Conservation (phyloP, 2,329 filamentous ascomycete species). For the Rhinocladiella similis region DNA sequence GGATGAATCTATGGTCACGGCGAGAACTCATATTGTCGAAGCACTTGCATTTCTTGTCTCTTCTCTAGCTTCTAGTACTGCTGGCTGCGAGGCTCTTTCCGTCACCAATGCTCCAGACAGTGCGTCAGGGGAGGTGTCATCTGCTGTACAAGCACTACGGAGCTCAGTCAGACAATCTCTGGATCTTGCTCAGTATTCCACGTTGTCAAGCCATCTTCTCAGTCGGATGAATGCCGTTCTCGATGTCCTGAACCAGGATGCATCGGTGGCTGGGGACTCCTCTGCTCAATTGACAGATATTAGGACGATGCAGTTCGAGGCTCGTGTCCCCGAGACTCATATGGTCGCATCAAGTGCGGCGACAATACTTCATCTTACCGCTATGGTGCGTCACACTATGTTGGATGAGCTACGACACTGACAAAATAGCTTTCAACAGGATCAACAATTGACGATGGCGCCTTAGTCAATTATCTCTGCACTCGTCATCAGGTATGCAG, state of each 20-base stretch:
- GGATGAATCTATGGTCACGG: slow-evolving; percentile 3
- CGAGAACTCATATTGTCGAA: slow-evolving; percentile 16
- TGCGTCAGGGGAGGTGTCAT: neutral
- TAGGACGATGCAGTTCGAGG: slow-evolving; percentile 52
- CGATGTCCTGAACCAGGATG: slow-evolving; percentile 13
- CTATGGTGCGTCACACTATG: slow-evolving; percentile 58
- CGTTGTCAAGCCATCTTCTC: slow-evolving; percentile 24
- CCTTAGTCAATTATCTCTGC: slow-evolving; percentile 76
- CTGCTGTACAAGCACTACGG: slow-evolving; percentile 4
- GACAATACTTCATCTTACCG: slow-evolving; percentile 81
- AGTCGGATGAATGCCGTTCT: slow-evolving; percentile 23
- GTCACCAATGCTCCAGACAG: neutral
- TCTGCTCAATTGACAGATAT: slow-evolving; percentile 22
- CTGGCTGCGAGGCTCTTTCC: slow-evolving; percentile 20
- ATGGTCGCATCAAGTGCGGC: slow-evolving; percentile 75
- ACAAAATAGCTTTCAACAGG: slow-evolving; percentile 71
- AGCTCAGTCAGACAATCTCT: slow-evolving; percentile 16
- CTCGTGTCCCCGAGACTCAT: slow-evolving; percentile 64
- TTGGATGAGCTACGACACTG: slow-evolving; percentile 29
- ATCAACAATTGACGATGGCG: slow-evolving; percentile 78
- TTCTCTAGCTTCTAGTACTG: slow-evolving; percentile 20
- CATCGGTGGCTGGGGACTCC: slow-evolving; percentile 2
- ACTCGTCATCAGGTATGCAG: slow-evolving; percentile 74
- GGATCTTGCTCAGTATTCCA: slow-evolving; percentile 17
- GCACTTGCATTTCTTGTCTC: slow-evolving; percentile 22